Base-by-base conservation (phyloP, 257 asterid genomes). In the Perilla frutescens region DNA sequence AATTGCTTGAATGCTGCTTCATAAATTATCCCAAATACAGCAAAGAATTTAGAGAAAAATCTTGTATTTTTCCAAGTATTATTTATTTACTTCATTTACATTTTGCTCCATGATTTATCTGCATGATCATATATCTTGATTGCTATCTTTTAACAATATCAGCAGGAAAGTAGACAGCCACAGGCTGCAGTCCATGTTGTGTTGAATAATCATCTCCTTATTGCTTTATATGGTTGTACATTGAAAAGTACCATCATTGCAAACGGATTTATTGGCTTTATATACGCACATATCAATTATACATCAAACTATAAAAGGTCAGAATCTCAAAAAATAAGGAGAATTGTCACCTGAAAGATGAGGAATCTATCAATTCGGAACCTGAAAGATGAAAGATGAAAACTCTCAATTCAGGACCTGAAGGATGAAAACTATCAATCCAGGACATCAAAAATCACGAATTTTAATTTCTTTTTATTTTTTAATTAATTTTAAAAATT, bases 11-110 rank as follows among this genome's bases (percentile, higher is more conserved):
- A 84, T 71, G 61, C 70, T 63, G 62, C 70, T 63, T 56, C 65
- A 15, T n/a, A 60, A 70, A 31, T 75, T 64, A 66, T 81, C 76
- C 49, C 68, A 58, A 66, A 77, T 66, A 78, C 76, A 70, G 50
- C 51, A 45, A 79, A 70, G 78, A 86, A 70, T 79, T 77, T 61
- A 20, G 77, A 57, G 63, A 77, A 76, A 4, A 58, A 77, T 77
- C 80, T 75, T 81, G 79, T 75, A 72, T 70, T 62, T 71, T 65
- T 77, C 29, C 29, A 56, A 67, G 59, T 73, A 62, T 62, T 72
- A 13, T 71, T 60, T 68, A 75, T 11, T n/a, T 20, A 20, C 26
- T 26, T 68, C 44, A 13, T 71, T 62, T 55, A 12, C 59, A 15
- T 29, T 55, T 6, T 47, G 47, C 32, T 20, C 63, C 45, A 50